Base-by-base conservation (phyloP, 164 flowering plant species). In the Kingdonia uniflora region DNA sequence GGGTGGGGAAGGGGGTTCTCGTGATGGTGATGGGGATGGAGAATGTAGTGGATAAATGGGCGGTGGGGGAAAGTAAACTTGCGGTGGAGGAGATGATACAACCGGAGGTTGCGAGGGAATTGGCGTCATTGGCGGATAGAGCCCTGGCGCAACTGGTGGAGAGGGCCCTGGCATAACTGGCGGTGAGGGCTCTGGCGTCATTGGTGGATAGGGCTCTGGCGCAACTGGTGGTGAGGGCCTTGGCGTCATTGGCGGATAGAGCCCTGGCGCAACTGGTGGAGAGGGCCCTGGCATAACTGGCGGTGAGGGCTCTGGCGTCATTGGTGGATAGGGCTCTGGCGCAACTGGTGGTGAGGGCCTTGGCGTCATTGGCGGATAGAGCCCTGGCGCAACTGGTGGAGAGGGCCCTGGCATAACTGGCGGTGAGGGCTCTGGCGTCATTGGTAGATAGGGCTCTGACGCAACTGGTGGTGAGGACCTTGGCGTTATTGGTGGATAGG, bases 341-440 rank as follows among this genome's bases (percentile, higher is more conserved):
- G 4, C 8, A 29, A 8, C 8, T 29, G 35, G 82, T 0, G 96
- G 41, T 0, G 71, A 65, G 2, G 40, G 12, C 4, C 35, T 8
- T 3, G 35, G 35, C 8, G 4, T 29, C 4, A 8, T 29, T 29
- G 35, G 82, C 0, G 96, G 41, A 1, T 79, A 24, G 17, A 91
- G 95, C 29, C 70, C 76, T 3, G 35, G 35, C 8, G 35, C 8
- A 5, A 62, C 4, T 29, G 35, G 46, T 6, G 44, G 49, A 17
- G 64, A 57, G 11, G 66, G 50, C 8, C 69, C 69, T 0, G 73
- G 58, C 4, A 8, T 8, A 19, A 19, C 22, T 0, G 60, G 45
- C 19, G 60, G 37, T 4, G 45, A 52, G 13, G 50, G 58, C 25
- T 23, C 49, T 15, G 49, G 49, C 25, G 50, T 40, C 2, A 22